Conservation (phyloP, 2,329 filamentous ascomycete genomes). For the Fusarium nanum region DNA sequence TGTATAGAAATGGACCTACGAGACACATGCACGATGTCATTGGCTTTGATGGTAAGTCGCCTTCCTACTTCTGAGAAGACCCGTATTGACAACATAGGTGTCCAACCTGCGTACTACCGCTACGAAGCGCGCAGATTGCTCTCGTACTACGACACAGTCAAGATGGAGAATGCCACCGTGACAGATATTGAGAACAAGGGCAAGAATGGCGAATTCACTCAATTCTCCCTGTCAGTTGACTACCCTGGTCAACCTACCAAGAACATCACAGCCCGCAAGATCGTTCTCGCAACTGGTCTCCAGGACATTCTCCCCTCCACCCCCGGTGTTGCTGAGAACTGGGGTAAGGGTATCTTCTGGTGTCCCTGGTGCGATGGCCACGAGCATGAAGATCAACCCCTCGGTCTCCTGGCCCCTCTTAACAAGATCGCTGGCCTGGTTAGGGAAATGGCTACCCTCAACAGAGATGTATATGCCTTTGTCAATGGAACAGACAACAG, state of each 20-base stretch:
- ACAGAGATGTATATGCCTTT: conserved; percentile 66
- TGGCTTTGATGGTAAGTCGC: conserved; percentile 65
- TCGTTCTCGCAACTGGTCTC: conserved; percentile 69
- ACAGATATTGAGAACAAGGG: conserved; percentile 53
- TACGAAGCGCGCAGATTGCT: conserved; percentile 65
- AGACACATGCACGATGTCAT: conserved; percentile 71
- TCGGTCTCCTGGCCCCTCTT: conserved; percentile 64
- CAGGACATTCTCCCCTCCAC: conserved; percentile 65
- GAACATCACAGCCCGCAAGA: conserved; percentile 61
- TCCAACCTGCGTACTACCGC: conserved; percentile 66
- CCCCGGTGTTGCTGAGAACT: conserved; percentile 65
- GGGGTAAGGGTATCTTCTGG: conserved; percentile 71
- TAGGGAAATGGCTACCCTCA: conserved; percentile 65
- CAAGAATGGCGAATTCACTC: conserved; percentile 53
- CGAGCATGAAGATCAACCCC: conserved; percentile 68
- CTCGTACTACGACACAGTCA: conserved; percentile 60
- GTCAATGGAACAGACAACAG: conserved; percentile 69
- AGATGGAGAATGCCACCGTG: conserved; percentile 65
- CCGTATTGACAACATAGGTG: conserved; percentile 53
- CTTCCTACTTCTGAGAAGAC: fast-evolving
- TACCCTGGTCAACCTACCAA: conserved; percentile 35
- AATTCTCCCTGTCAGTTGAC: conserved; percentile 57
- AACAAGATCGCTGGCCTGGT: conserved; percentile 58
- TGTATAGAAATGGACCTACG: conserved; percentile 68
- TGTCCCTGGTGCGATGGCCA: conserved; percentile 74